Conservation (phyloP, 371 early-diverging fungal genomes). For the Gilbertella persicaria region DNA sequence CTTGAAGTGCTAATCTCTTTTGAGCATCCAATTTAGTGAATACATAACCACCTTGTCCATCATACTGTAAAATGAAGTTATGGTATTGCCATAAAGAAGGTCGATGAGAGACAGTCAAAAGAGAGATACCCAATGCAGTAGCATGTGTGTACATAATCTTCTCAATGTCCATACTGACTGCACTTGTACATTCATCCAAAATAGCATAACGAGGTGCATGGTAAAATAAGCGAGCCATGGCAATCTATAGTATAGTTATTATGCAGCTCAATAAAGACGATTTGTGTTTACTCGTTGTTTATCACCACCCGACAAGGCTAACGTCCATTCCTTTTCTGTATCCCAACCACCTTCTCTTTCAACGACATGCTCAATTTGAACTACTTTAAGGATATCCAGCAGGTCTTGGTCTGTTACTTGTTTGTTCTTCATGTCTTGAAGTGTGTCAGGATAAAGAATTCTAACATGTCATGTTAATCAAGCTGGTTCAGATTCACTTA, state of each 20-base stretch:
- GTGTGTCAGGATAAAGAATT: conserved; percentile 84
- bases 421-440: conserved; percentile 66
- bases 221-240: conserved; percentile 91
- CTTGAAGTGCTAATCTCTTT: conserved; percentile 80
- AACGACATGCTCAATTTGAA: conserved; percentile 77
- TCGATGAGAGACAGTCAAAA: conserved; percentile 89
- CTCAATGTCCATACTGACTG: conserved; percentile 91
- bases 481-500: conserved; percentile 5
- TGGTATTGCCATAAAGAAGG: conserved; percentile 89
- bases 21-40: conserved; percentile 88
- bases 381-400: conserved; percentile 70
- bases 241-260: no score
- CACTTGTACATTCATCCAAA: conserved; percentile 90
- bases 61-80: conserved; percentile 82
- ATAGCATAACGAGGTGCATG: conserved; percentile 90
- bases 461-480: conserved; percentile 24
- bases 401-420: conserved; percentile 69
- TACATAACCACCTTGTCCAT: conserved; percentile 87
- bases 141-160: conserved; percentile 90
- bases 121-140: conserved; percentile 78
- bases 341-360: conserved; percentile 92
- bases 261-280: no score
- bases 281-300: conserved; percentile 69
- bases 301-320: conserved; percentile 84
- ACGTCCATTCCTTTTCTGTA: conserved; percentile 81